Evolutionary conservation across 345 rosid genomes (phyloP).

Genomic region (Brassica juncea): DNA sequence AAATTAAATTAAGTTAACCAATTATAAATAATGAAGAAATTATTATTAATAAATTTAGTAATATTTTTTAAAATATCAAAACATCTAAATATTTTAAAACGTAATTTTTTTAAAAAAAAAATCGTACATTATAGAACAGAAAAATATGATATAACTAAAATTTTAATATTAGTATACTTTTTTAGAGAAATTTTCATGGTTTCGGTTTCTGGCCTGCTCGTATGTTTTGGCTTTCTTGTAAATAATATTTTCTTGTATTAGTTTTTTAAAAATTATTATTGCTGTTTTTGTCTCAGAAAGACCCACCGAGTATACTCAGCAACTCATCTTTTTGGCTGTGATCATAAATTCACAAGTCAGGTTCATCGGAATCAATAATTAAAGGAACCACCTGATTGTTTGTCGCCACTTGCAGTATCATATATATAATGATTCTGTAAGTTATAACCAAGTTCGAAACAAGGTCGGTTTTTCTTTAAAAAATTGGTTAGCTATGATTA

Average conservation of each 20-base stretch:
- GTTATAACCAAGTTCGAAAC: not conserved
- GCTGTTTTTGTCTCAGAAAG: not conserved
- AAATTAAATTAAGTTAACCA: too few relatives aligned
- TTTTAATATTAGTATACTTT: too few relatives aligned
- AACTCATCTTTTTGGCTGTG: not conserved
- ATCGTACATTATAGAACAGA: too few relatives aligned
- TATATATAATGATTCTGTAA: not conserved
- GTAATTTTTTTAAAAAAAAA: too few relatives aligned
- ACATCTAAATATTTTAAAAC: too few relatives aligned
- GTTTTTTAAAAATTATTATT: not conserved
- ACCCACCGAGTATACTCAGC: constrained; percentile 11
- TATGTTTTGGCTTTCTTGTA: not conserved
- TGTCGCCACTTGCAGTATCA: constrained; percentile 12
- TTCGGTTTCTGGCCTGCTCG: not conserved
- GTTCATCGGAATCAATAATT: constrained; percentile 1
- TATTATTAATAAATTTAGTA: too few relatives aligned
- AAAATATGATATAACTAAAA: too few relatives aligned
- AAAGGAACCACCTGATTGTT: constrained; percentile 12
- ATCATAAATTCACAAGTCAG: constrained; percentile 6
- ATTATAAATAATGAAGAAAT: too few relatives aligned
- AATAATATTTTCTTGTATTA: not conserved
- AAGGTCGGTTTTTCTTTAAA: not conserved
- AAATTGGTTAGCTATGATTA: not conserved
- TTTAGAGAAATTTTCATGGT: too few relatives aligned
- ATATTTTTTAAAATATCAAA: too few relatives aligned